phyloP scores from a whole-genome alignment of 1,139 yeast genomes.

The Candida buenavistaensis region DNA sequence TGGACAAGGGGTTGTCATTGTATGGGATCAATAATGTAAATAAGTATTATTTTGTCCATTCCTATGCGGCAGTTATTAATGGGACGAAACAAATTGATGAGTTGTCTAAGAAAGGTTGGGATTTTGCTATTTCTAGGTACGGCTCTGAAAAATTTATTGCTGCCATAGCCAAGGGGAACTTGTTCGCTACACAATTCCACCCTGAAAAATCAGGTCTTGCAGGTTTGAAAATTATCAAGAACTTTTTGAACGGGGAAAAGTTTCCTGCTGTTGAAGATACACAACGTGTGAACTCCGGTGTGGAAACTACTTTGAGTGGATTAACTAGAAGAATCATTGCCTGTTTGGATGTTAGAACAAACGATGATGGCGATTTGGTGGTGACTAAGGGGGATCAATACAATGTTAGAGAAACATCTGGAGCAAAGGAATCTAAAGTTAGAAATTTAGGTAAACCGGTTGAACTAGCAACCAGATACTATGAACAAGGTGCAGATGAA shows the following conservation, averaged over 20 bases:
- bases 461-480: slow-evolving; percentile 85
- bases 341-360: slow-evolving; percentile 92
- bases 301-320: slow-evolving; percentile 62
- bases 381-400: slow-evolving; percentile 98
- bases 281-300: slow-evolving; percentile 18
- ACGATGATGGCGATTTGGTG: slow-evolving; percentile 90
- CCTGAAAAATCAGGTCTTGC: slow-evolving; percentile 96
- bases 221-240: slow-evolving; percentile 72
- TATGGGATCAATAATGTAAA: slow-evolving; percentile 64
- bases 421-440: slow-evolving; percentile 50
- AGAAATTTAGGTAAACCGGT: slow-evolving; percentile 96
- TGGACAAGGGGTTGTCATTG: slow-evolving; percentile 31
- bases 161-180: slow-evolving; percentile 71
- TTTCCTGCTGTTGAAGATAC: slow-evolving; percentile 22
- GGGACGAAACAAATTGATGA: slow-evolving; percentile 22
- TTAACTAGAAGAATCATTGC: slow-evolving; percentile 90
- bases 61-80: slow-evolving; percentile 73
- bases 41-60: slow-evolving; percentile 92
- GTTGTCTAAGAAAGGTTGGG: slow-evolving; percentile 64
- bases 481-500: slow-evolving; percentile 94
- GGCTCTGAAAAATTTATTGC: slow-evolving; percentile 83
- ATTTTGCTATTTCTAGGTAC: slow-evolving; percentile 68
- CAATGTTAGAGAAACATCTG: slow-evolving; percentile 82
- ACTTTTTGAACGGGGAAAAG: slow-evolving; percentile 61
- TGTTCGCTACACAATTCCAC: slow-evolving; percentile 95